phyloP scores from a whole-genome alignment of 2,329 filamentous ascomycete genomes.

The Xylaria multiplex region DNA sequence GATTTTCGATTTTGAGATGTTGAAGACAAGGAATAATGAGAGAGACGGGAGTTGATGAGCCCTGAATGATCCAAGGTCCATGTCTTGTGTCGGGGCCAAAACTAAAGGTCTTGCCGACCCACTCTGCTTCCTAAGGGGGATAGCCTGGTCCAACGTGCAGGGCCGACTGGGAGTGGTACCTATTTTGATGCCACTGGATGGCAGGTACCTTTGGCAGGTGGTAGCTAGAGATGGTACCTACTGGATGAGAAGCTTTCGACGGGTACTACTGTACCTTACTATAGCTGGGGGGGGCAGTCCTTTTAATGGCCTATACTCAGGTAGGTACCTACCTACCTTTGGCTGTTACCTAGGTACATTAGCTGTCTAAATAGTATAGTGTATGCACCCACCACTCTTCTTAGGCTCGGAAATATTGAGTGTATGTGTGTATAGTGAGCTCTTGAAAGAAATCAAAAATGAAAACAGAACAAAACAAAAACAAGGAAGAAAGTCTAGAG shows the following conservation, averaged over 20 bases:
- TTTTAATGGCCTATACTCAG: too few relatives aligned
- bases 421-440: too few relatives aligned
- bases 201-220: background rate
- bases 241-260: background rate
- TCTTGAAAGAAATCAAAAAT: too few relatives aligned
- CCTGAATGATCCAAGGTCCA: conserved; percentile 44
- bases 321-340: too few relatives aligned
- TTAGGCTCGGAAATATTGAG: too few relatives aligned
- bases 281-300: too few relatives aligned
- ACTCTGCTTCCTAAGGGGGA: conserved; percentile 32
- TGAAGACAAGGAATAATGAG: conserved; percentile 44
- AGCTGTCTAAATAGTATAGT: too few relatives aligned
- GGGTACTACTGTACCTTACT: background rate
- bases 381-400: too few relatives aligned
- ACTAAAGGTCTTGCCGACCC: conserved; percentile 41
- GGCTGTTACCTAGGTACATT: too few relatives aligned
- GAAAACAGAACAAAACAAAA: too few relatives aligned
- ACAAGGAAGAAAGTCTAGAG: background rate
- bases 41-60: conserved; percentile 45
- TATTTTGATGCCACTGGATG: conserved; percentile 26
- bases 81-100: conserved; percentile 44
- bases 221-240: background rate
- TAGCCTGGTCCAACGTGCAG: conserved; percentile 40
- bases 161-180: conserved; percentile 28
- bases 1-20: conserved; percentile 40